These are phyloP conservation scores for Spergularia marina DNA, from an alignment of 148 eudicot genomes.

Conservation along the genomic window DNA sequence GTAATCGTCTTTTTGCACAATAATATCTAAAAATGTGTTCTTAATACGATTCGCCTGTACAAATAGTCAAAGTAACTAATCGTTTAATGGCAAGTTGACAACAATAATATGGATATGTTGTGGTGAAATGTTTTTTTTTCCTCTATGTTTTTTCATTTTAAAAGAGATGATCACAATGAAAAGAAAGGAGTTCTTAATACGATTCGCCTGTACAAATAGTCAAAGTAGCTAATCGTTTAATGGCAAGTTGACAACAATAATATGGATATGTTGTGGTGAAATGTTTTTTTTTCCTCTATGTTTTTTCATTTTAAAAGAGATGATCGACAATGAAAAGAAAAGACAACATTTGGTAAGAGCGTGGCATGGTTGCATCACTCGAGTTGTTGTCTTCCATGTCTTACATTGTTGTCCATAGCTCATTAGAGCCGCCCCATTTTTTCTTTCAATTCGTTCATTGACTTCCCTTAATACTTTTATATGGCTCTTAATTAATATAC, in stretches of 20 bases:
- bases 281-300: no score
- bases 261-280: no score
- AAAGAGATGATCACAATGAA: conserved; percentile 1
- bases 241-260: no score
- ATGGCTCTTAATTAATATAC: background rate
- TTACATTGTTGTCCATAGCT: conserved; percentile 26
- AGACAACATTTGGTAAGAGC: conserved; percentile 29
- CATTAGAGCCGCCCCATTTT: conserved; percentile 11
- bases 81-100: no score
- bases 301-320: background rate
- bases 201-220: no score
- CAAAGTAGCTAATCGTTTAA: no score
- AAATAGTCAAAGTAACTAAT: no score
- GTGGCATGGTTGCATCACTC: conserved; percentile 38
- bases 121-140: no score
- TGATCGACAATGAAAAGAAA: conserved; percentile 17
- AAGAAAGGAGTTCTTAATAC: conserved; percentile 8
- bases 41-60: no score
- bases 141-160: background rate
- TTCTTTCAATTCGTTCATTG: background rate
- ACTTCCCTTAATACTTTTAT: background rate
- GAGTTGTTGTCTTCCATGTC: conserved; percentile 35
- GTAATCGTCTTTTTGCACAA: no score
- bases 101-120: no score
- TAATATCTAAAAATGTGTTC: no score